These are phyloP conservation scores for Debaryomyces prosopidis DNA, from an alignment of 805 yeast species.

Conservation along the genomic window DNA sequence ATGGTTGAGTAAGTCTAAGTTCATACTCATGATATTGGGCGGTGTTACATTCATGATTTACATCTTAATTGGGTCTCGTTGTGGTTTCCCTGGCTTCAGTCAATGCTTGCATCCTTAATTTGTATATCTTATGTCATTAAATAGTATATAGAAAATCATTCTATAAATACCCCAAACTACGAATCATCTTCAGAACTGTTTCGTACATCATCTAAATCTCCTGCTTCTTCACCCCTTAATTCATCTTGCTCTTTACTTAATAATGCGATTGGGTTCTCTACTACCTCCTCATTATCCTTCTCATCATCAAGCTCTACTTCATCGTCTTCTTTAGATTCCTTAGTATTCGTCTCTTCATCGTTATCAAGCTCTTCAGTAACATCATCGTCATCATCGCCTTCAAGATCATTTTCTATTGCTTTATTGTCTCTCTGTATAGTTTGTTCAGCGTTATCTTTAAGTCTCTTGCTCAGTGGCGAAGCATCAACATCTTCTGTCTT, in stretches of 20 bases:
- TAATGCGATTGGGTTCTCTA: conserved; percentile 34
- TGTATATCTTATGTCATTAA: conserved; percentile 1
- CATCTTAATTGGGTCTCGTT: conserved; percentile 48
- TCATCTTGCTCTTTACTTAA: conserved; percentile 33
- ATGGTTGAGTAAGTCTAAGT: conserved; percentile 66
- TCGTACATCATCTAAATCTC: conserved; percentile 15
- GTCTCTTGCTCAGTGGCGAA: conserved; percentile 12
- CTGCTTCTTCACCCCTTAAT: conserved; percentile 24
- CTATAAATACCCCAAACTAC: neutral
- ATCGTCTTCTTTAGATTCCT: conserved; percentile 10
- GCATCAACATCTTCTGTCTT: conserved; percentile 6
- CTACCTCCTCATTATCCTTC: conserved; percentile 11
- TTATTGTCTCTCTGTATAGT: conserved; percentile 6
- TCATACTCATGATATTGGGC: conserved; percentile 28
- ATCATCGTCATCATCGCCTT: conserved; percentile 9
- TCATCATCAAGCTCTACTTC: conserved; percentile 14
- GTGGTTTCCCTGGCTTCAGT: conserved; percentile 54
- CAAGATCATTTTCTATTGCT: conserved; percentile 10
- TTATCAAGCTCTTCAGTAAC: conserved; percentile 10
- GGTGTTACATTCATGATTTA: conserved; percentile 36
- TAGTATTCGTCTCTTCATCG: conserved; percentile 12
- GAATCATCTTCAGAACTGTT: conserved; percentile 13
- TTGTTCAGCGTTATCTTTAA: conserved; percentile 13
- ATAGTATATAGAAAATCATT: neutral
- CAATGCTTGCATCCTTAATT: conserved; percentile 29